Conservation (phyloP, 225 moss, liverwort and hornwort genomes). For the Rhytidiadelphus loreus region DNA sequence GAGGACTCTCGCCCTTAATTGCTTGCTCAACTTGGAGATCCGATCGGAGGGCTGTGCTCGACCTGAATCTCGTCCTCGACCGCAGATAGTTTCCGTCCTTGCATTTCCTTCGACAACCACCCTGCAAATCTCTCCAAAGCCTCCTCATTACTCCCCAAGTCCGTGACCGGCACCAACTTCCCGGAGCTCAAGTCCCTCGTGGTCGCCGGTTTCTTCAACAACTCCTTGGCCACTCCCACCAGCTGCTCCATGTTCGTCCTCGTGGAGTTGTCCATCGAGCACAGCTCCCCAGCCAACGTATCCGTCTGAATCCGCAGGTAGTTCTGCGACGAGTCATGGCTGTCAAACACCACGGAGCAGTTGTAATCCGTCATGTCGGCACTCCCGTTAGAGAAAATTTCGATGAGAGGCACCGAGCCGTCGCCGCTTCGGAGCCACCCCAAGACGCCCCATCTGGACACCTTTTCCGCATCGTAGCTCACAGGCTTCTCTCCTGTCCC, state of each 20-base stretch:
- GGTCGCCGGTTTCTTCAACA: not conserved
- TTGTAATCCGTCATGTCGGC: slow-evolving; percentile 41
- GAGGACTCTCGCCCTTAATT: not conserved
- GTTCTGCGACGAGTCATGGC: slow-evolving; percentile 11
- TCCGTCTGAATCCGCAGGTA: slow-evolving; percentile 37
- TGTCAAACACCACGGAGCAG: slow-evolving; percentile 26
- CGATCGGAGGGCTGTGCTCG: not conserved
- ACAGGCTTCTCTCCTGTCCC: slow-evolving; percentile 46
- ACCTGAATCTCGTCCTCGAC: not conserved
- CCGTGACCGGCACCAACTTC: not conserved
- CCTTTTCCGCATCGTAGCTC: slow-evolving; percentile 30
- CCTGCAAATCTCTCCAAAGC: slow-evolving; percentile 14
- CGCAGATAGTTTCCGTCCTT: not conserved
- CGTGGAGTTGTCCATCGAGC: slow-evolving; percentile 25
- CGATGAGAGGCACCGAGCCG: slow-evolving; percentile 28
- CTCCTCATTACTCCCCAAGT: not conserved
- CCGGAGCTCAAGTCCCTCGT: slow-evolving; percentile 2
- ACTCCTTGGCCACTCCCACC: not conserved
- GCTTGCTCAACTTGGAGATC: not conserved
- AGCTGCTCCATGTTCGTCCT: slow-evolving; percentile 14
- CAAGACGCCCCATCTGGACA: slow-evolving; percentile 33
- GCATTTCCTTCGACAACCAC: slow-evolving; percentile 29
- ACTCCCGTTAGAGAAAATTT: slow-evolving; percentile 36
- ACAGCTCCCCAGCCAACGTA: not conserved
- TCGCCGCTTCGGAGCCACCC: slow-evolving; percentile 20